Evolutionary conservation across 2,329 filamentous ascomycete genomes (phyloP).

Genomic region (Monosporascus sp.): DNA sequence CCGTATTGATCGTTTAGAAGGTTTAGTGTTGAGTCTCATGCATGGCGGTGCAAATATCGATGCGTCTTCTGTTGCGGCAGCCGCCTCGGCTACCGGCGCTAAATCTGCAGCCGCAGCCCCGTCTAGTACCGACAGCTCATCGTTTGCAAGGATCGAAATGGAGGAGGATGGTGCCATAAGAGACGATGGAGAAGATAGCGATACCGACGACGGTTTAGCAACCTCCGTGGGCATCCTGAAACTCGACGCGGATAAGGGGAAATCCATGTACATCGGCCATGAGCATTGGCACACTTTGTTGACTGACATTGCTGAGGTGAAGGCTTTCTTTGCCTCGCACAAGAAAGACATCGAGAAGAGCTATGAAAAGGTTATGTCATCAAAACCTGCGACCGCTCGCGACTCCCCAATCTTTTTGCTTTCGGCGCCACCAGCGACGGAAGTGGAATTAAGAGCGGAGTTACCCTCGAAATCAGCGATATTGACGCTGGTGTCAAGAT

Average conservation of each 20-base stretch:
- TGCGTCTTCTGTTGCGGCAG: conserved; percentile 28
- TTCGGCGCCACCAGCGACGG: conserved; percentile 64
- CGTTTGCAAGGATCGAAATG: conserved; percentile 44
- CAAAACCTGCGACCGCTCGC: conserved; percentile 53
- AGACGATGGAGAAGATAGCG: conserved; percentile 56
- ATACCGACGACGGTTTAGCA: conserved; percentile 62
- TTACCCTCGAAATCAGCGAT: conserved; percentile 77
- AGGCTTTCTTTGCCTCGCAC: conserved; percentile 79
- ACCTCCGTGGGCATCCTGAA: conserved; percentile 77
- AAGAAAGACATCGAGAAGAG: conserved; percentile 86
- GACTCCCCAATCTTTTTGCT: conserved; percentile 75
- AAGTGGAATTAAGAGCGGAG: conserved; percentile 70
- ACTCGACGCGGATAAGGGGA: conserved; percentile 70
- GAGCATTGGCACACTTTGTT: conserved; percentile 80
- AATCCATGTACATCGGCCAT: conserved; percentile 75
- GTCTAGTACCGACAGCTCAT: conserved; percentile 39
- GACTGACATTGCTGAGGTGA: conserved; percentile 84
- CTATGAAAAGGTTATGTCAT: conserved; percentile 67
- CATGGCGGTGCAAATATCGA: conserved; percentile 65
- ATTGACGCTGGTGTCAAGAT: conserved; percentile 80
- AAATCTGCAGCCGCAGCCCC: conserved; percentile 18
- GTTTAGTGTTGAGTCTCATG: conserved; percentile 88
- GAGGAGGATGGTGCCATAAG: conserved; percentile 50
- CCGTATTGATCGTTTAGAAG: conserved; percentile 90
- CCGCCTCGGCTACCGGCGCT: conserved; percentile 23